Conservation (phyloP, 495 filamentous ascomycete species). For the Trichodelitschia bisporula region DNA sequence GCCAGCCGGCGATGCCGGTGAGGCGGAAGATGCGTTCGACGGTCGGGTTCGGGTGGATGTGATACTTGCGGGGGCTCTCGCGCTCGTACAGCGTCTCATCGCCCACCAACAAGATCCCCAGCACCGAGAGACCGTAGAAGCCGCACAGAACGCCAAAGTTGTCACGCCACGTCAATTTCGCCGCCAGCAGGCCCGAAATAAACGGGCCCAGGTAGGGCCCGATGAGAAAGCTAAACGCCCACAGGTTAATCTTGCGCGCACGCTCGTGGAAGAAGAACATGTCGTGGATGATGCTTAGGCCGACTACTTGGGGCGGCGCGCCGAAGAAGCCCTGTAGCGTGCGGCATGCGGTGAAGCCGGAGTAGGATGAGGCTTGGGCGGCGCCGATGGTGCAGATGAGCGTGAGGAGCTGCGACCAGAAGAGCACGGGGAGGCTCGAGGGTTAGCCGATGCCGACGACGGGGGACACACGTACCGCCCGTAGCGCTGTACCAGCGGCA, state of each 20-base stretch:
- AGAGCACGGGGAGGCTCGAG: slow-evolving; percentile 17
- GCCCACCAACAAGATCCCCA: slow-evolving; percentile 21
- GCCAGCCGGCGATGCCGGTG: slow-evolving; percentile 10
- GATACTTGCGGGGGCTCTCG: slow-evolving; percentile 1
- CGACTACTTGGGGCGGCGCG: slow-evolving; percentile 22
- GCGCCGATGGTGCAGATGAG: slow-evolving; percentile 23
- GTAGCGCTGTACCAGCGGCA: slow-evolving; percentile 24
- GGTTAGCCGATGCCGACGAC: neutral
- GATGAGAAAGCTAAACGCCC: slow-evolving; percentile 22
- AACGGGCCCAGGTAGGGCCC: slow-evolving; percentile 24
- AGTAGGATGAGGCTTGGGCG: slow-evolving; percentile 20
- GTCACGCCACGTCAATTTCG: slow-evolving; percentile 1
- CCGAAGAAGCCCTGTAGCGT: slow-evolving; percentile 28
- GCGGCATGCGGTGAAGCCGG: slow-evolving; percentile 23
- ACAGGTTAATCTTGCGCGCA: slow-evolving; percentile 25
- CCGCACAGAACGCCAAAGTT: slow-evolving; percentile 12
- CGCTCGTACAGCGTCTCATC: slow-evolving; percentile 24
- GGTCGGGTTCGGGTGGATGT: slow-evolving; percentile 2
- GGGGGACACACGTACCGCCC: slow-evolving; percentile 15
- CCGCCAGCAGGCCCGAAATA: slow-evolving; percentile 9
- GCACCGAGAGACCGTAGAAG: slow-evolving; percentile 20
- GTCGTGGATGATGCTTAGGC: slow-evolving; percentile 12
- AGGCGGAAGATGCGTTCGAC: slow-evolving; percentile 6
- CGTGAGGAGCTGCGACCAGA: slow-evolving; percentile 26
- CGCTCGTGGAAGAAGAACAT: slow-evolving; percentile 16